Base-by-base conservation (phyloP, 495 filamentous ascomycete genomes). In the Penicillium cataractarum region DNA sequence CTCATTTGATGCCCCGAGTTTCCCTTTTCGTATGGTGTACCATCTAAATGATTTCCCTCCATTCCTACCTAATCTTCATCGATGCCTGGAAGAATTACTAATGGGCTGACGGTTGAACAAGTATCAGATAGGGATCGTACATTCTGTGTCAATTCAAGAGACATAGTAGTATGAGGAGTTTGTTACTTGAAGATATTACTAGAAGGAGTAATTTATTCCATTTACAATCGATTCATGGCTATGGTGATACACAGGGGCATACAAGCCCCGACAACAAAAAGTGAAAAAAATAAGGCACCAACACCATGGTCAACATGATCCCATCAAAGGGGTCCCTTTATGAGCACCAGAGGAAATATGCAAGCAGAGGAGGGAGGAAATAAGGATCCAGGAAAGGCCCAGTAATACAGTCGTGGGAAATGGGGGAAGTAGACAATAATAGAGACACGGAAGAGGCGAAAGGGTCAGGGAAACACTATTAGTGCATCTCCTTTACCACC, bases 401-500 rank as follows among this genome's bases (percentile, higher is more conserved):
- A 76, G 66, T 80, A 78, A 79, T 78, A 81, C 77, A 77, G 55
- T 62, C 63, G 61, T 58, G 65, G 66, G 63, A 62, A 62, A 64
- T 66, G 49, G 54, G 29, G 49, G 49, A 15, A 63, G 48, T 52
- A 37, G 42, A 37, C 48, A 42, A 32, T 63, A 65, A 55, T 61
- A 58, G 33, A 71, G 49, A 66, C 53, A 69, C 65, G 22, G 46
- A 65, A 58, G 55, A 56, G 60, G 21, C 21, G n/a, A 35, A 6
- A 26, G 44, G 35, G 9, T 12, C 8, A 27, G 22, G 22, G 6
- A n/a, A 49, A 33, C 8, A 32, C 19, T 32, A 9, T 1, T 13
- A 3, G 5, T 48, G 33, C 17, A 13, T 12, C 54, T 42, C 22
- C 49, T 72, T 60, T 74, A 82, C 76, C 86, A 95, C 75, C 93